Evolutionary conservation across 306 rosid species (phyloP).

Genomic region (Luffa aegyptiaca): DNA sequence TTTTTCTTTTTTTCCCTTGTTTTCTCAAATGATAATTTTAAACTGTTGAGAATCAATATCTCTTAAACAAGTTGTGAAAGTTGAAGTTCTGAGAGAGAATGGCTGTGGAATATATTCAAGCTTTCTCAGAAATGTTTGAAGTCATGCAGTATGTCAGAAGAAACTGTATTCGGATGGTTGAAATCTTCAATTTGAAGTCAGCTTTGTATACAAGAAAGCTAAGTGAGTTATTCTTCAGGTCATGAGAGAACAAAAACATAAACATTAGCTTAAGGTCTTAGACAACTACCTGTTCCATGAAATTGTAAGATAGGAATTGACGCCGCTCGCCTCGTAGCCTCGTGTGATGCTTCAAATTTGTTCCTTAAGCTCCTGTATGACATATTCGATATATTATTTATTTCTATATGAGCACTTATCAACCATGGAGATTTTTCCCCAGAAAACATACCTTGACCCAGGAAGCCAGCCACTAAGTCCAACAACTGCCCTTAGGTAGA

Average conservation of each 20-base stretch:
- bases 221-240: background rate
- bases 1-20: background rate
- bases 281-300: conserved; percentile 70
- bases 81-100: background rate
- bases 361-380: conserved; percentile 61
- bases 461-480: conserved; percentile 99
- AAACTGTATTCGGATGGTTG: background rate
- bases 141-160: background rate
- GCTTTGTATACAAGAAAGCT: background rate
- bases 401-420: background rate
- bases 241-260: background rate
- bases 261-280: background rate
- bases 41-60: background rate
- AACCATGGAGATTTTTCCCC: background rate
- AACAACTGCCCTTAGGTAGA: conserved; percentile 69
- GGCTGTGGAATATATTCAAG: background rate
- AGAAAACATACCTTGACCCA: conserved; percentile 64
- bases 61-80: background rate
- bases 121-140: background rate
- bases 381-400: conserved; percentile 5
- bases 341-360: conserved; percentile 77
- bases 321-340: conserved; percentile 79
- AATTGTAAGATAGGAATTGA: conserved; percentile 66
- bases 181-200: background rate
- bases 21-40: background rate